Conservation (phyloP, 2,329 filamentous ascomycete species). For the Phoma sp. region DNA sequence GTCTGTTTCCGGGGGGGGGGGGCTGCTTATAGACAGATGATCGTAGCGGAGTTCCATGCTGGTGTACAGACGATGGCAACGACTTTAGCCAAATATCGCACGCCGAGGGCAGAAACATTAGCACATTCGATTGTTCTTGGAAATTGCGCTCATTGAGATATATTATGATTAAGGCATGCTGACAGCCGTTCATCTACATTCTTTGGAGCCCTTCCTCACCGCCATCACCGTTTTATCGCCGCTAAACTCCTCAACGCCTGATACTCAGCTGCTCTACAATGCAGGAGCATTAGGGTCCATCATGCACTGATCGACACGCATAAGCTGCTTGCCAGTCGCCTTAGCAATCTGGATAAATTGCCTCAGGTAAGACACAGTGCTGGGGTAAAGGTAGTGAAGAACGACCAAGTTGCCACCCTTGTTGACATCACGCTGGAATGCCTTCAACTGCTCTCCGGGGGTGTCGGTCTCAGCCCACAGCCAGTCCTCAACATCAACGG, state of each 20-base stretch:
- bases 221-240: background rate
- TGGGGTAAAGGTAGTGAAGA: constrained; percentile 72
- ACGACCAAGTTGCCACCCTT: constrained; percentile 71
- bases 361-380: constrained; percentile 68
- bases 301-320: constrained; percentile 73
- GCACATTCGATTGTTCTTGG: background rate
- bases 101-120: too few species aligned
- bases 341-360: constrained; percentile 72
- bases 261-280: constrained; percentile 5
- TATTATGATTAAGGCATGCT: constrained; percentile 9
- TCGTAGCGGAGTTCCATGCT: too few species aligned
- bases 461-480: constrained; percentile 68
- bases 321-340: constrained; percentile 68
- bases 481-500: constrained; percentile 76
- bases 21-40: too few species aligned
- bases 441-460: constrained; percentile 71
- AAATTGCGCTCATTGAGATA: background rate
- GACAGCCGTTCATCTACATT: background rate
- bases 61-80: too few species aligned
- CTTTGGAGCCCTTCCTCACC: constrained; percentile 4
- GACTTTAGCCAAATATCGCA: too few species aligned
- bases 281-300: constrained; percentile 65
- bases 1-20: too few species aligned
- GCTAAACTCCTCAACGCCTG: background rate
- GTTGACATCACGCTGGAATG: constrained; percentile 68